Percentiles rank a stretch among this genome's conserved stretches.
Conservation (phyloP, 2,329 filamentous ascomycete genomes). For the Arthrobotrys sinensis region DNA sequence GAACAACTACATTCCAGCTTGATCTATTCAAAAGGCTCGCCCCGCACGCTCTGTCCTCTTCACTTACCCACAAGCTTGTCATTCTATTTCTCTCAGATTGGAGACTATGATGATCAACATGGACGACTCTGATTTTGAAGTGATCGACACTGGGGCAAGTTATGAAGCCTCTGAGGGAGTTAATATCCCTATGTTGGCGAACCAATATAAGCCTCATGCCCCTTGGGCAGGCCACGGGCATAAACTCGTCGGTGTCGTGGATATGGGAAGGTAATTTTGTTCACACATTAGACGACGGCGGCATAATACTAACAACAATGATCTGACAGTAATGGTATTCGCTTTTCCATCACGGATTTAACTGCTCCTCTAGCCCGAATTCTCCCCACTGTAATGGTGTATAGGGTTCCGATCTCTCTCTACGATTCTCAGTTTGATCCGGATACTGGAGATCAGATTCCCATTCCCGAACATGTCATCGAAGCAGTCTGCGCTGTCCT, state of each 20-base stretch:
- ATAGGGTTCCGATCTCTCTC: constrained; percentile 84
- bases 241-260: constrained; percentile 5
- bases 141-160: not conserved
- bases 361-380: constrained; percentile 79
- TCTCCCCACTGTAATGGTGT: constrained; percentile 81
- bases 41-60: too few relatives aligned
- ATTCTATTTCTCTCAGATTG: too few relatives aligned
- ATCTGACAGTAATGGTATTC: constrained; percentile 83
- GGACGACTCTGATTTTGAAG: constrained; percentile 8
- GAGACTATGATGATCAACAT: not conserved
- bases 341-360: constrained; percentile 88
- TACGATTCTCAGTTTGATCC: constrained; percentile 80
- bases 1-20: too few relatives aligned
- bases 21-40: too few relatives aligned
- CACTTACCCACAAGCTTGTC: too few relatives aligned
- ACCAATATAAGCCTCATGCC: not conserved
- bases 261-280: constrained; percentile 5
- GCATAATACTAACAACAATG: constrained; percentile 11
- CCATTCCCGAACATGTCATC: constrained; percentile 76
- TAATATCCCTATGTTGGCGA: not conserved
- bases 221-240: not conserved
- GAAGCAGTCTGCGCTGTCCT: constrained; percentile 76
- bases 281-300: not conserved
- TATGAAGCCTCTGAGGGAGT: not conserved
- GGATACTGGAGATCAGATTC: constrained; percentile 66